Conservation (phyloP, 768 basidiomycete species). For the Agrocybe praecox region DNA sequence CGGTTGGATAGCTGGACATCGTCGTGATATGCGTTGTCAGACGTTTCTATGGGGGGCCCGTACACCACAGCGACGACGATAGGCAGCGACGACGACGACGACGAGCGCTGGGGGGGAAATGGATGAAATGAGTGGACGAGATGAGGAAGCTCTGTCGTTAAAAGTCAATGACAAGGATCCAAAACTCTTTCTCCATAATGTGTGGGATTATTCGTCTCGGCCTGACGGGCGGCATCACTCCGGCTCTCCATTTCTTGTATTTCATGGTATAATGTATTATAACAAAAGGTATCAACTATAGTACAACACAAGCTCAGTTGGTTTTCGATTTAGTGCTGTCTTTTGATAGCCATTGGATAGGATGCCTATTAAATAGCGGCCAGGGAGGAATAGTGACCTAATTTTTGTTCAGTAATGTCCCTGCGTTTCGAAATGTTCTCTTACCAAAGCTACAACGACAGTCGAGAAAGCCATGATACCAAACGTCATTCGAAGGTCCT, state of each 20-base stretch:
- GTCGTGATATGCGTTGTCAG: constrained; percentile 14
- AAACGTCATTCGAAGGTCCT: constrained; percentile 59
- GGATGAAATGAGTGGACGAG: constrained; percentile 12
- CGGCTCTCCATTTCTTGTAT: not conserved
- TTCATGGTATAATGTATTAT: not conserved
- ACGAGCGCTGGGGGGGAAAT: constrained; percentile 9
- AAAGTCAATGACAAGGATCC: constrained; percentile 15
- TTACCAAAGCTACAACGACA: constrained; percentile 43
- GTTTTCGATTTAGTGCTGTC: constrained; percentile 27
- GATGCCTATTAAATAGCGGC: constrained; percentile 64
- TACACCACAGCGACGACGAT: constrained; percentile 15
- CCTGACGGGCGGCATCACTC: constrained; percentile 13
- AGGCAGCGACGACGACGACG: constrained; percentile 2
- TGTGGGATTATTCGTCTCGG: constrained; percentile 21
- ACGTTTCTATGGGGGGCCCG: constrained; percentile 17
- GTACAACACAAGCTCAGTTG: constrained; percentile 1
- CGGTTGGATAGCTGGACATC: constrained; percentile 47
- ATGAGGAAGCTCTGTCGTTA: constrained; percentile 6
- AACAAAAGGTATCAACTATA: not conserved
- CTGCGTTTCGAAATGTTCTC: too few species aligned
- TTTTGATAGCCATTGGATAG: constrained; percentile 60
- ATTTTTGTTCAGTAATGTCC: not conserved
- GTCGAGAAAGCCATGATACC: constrained; percentile 44
- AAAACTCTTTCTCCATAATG: constrained; percentile 11
- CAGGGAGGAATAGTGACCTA: constrained; percentile 72